Evolutionary conservation across 225 moss, liverwort and hornwort species (phyloP), one percentile per base, ranked within the genome.

Genomic region (Ulota crispa): DNA sequence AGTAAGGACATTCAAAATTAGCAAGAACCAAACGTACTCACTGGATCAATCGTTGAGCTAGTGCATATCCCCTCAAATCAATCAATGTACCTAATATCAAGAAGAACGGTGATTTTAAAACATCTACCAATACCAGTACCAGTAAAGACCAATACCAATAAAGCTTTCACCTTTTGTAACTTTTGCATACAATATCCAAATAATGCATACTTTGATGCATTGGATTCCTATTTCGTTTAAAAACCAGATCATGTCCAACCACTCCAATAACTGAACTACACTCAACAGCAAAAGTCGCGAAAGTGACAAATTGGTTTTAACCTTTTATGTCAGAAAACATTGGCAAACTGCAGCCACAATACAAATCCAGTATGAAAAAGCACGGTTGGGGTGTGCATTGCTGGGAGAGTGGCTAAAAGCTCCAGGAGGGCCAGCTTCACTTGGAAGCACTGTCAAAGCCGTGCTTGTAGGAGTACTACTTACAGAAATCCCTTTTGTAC

Each of bases 351-450:
- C 16, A 55, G 61, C 47, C 56, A 45, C 78, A 41, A 84, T 66
- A 39, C 47, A 66, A 27, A 85, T 62, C 85, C 84, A 84, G 63
- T 23, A 42, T 8, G 80, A 68, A 68, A 27, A 39, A 85, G 73
- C 80, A 42, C 42, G 42, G 30, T 64, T 53, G 19, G 6, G 28
- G 52, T 42, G 71, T 2, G 82, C 71, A 30, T 24, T 28, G 7
- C 37, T 80, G 19, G 79, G 13, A 36, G 80, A 79, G 63, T 60
- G 53, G 14, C 56, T 65, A 20, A 87, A 80, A 72, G 87, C 82
- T 43, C 85, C 81, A 12, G 89, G 83, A 64, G 87, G 87, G 31
- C 87, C 87, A 70, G 89, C 89, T 83, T 64, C 57, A 72, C 78
- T 87, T 66, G 89, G 89, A 52, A 83, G 27, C 34, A 89, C 89